These are phyloP conservation scores for Solanum appendiculatum DNA, from an alignment of 257 asterid genomes.

Conservation along the genomic window DNA sequence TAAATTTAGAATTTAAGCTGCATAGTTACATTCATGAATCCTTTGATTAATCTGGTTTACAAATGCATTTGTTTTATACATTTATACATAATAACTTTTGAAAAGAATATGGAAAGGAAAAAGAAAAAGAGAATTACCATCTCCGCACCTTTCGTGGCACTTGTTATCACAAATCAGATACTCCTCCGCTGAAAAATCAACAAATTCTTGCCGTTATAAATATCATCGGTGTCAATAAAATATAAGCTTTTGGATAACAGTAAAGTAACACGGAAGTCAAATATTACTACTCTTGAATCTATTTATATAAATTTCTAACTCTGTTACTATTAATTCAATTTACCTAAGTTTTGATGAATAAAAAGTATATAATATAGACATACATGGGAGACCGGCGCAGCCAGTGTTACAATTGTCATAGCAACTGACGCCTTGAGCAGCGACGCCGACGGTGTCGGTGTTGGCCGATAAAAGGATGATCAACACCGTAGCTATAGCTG, in stretches of 20 bases:
- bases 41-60: neutral
- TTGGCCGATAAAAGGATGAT: slow-evolving; percentile 19
- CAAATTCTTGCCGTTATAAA: neutral
- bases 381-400: slow-evolving; percentile 28
- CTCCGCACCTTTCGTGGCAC: slow-evolving; percentile 34
- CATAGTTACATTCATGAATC: neutral
- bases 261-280: neutral
- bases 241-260: neutral
- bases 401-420: slow-evolving; percentile 32
- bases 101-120: neutral
- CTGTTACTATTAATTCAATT: neutral
- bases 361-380: neutral
- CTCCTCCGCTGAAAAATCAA: slow-evolving; percentile 22
- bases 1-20: neutral
- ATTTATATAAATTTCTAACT: neutral
- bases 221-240: too few relatives aligned
- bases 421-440: slow-evolving; percentile 30
- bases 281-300: neutral
- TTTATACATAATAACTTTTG: too few relatives aligned
- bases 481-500: slow-evolving; percentile 8
- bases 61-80: neutral
- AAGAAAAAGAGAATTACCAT: slow-evolving; percentile 11
- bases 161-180: slow-evolving; percentile 20
- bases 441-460: neutral
- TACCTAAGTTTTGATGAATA: neutral